These are phyloP conservation scores for Colletotrichum destructivum DNA, from an alignment of 2,329 filamentous ascomycete genomes.

Conservation along the genomic window DNA sequence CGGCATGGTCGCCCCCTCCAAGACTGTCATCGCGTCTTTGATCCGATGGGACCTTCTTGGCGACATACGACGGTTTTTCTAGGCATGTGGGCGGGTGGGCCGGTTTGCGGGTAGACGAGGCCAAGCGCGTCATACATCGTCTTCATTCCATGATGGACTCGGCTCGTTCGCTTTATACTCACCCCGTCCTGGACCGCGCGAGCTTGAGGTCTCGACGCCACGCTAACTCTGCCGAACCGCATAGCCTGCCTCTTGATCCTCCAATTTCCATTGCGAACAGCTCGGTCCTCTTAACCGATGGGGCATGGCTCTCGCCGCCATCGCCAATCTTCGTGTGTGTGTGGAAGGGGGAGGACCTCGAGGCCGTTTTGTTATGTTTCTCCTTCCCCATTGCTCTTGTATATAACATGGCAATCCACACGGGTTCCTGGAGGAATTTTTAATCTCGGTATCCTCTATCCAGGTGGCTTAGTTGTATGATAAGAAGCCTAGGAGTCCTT, in stretches of 20 bases:
- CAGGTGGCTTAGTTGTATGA: slow-evolving; percentile 3
- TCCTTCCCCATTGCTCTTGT: slow-evolving; percentile 10
- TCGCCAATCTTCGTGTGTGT: slow-evolving; percentile 1
- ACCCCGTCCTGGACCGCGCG: background rate
- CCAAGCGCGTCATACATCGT: slow-evolving; percentile 13
- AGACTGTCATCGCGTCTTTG: background rate
- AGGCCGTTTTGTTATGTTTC: slow-evolving; percentile 31
- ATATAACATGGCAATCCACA: slow-evolving; percentile 27
- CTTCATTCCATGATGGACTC: slow-evolving; percentile 8
- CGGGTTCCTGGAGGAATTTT: background rate
- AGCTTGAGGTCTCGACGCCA: slow-evolving; percentile 22
- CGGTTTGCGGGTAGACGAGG: background rate
- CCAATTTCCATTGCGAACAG: slow-evolving; percentile 27
- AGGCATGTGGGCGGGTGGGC: background rate
- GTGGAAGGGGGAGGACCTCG: background rate
- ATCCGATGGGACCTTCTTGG: slow-evolving; percentile 11
- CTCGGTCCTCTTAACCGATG: slow-evolving; percentile 24
- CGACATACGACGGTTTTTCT: slow-evolving; percentile 5
- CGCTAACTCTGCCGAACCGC: slow-evolving; percentile 17
- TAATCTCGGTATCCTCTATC: slow-evolving; percentile 8
- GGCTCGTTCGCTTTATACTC: background rate
- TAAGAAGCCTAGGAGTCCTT: slow-evolving; percentile 17
- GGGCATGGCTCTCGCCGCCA: slow-evolving; percentile 14
- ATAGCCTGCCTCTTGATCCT: slow-evolving; percentile 23
- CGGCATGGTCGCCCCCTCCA: slow-evolving; percentile 21